Base-by-base conservation (phyloP, 441 rosid species). In the Isatis lusitanica region DNA sequence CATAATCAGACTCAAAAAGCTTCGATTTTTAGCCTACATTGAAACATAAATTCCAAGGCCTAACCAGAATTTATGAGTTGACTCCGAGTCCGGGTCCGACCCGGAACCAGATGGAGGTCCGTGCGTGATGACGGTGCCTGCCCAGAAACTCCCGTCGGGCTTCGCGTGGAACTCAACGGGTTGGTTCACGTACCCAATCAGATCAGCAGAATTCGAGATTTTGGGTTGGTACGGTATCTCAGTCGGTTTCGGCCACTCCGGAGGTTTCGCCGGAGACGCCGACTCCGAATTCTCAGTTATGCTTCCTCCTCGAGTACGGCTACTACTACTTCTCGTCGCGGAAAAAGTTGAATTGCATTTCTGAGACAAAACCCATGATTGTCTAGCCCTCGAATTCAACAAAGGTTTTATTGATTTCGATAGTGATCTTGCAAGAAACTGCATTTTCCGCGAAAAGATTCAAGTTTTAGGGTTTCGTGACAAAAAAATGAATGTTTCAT, bases 211-310 rank as follows among this genome's bases (percentile, higher is more conserved):
- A 24, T 86, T 86, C 6, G 83, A 74, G 43, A 83, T 87, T 82
- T 84, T 84, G 43, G 84, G 71, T 76, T 86, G 90, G 74, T 78
- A 86, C 9, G 90, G 88, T 60, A 86, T 79, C 70, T 64, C 80
- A 40, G 47, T 50, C 51, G 90, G 90, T 78, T 74, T 79, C 17
- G 81, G 79, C 82, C 81, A 79, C 16, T 81, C 80, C 13, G 46
- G 57, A 7, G 71, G 70, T 6, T 47, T 68, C 26, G 8, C 67
- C 53, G 61, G 44, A 2, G 58, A 7, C 58, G 17, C n/a, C 7
- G 63, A 26, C 35, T 57, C 57, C 24, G 79, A 51, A 21, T 68
- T 16, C 42, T 38, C 15, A 59, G 63, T 51, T 16, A 17, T 33
- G 69, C 58, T 66, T 58, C 31, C 38, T 7, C 46, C 46, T 55